Evolutionary conservation across 106 monocot species (phyloP), one percentile per base, ranked within the genome.

Genomic region (Acorus calamus): DNA sequence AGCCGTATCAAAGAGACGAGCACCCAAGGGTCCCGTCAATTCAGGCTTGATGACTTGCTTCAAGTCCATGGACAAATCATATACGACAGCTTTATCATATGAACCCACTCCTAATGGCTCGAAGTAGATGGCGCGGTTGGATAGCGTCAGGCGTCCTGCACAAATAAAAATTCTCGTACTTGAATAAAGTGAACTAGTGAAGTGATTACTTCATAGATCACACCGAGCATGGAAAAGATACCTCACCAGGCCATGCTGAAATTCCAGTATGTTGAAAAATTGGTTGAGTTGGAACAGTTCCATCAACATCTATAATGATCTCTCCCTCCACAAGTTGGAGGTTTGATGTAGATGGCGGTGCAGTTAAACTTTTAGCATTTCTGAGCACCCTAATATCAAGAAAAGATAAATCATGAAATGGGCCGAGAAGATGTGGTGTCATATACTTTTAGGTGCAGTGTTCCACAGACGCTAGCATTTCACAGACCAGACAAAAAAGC

Each of bases 1-100:
- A 71, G 89, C 94, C 47, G 84, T 94, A 60, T 94, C 86, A 80
- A 94, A 94, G 50, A 94, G 77, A 45, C 84, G 94, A 71, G 89
- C 79, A 12, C 94, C 94, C 73, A 89, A 84, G 61, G 94, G 94
- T 45, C 94, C 94, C 64, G 84, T 89, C 75, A 80, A 68, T 45
- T 90, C 89, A 69, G 84, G 86, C 56, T 94, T 94, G 66, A 94
- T 71, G 44, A 78, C 65, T 61, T 89, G 94, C 76, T 82, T 90
- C 75, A 80, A 53, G 47, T 94, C 84, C 62, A 60, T 77, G 56
- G 77, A 81, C 48, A 94, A 72, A 56, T 94, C 89, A 80, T 94
- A 90, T 45, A 14, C 70, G 13, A 75, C 68, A 63, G 86, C 70
- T 84, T 84, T 81, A 45, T 81, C 68, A 76, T 86, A 79, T 68